Conservation (phyloP, 192 early-diverging fungal genomes). For the Lunasporangiospora selenospora region DNA sequence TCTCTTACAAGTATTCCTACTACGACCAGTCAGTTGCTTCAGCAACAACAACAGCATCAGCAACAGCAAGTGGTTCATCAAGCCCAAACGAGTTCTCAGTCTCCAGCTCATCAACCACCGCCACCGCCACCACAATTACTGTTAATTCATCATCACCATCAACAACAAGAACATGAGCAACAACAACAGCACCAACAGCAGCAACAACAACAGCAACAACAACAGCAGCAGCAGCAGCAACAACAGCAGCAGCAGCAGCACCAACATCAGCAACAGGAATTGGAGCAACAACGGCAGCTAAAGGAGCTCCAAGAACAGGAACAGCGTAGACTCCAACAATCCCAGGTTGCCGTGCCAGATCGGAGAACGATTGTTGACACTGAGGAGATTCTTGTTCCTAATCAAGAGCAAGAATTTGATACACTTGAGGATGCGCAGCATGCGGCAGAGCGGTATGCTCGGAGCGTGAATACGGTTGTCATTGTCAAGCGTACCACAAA, state of each 20-base stretch:
- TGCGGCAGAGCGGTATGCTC: constrained; percentile 33
- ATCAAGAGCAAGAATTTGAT: constrained; percentile 28
- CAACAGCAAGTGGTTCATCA: constrained; percentile 1
- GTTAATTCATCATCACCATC: not conserved
- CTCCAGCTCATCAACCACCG: too few relatives aligned
- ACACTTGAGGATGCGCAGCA: constrained; percentile 25
- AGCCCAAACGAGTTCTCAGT: too few relatives aligned
- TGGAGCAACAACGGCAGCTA: not conserved
- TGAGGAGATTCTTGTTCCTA: constrained; percentile 18
- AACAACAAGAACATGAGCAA: too few relatives aligned
- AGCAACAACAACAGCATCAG: constrained; percentile 19
- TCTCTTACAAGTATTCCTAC: constrained; percentile 1
- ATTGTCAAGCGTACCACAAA: constrained; percentile 45
- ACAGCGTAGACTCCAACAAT: not conserved
- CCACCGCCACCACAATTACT: too few relatives aligned
- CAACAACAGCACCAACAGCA: not conserved
- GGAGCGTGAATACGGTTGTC: constrained; percentile 28
- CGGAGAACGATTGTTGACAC: too few relatives aligned
- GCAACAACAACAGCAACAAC: not conserved
- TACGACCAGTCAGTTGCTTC: constrained; percentile 17
- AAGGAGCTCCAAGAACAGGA: not conserved
- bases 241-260: constrained; percentile 6
- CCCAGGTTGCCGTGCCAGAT: too few relatives aligned
- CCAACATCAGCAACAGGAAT: not conserved
- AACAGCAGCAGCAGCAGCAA: constrained; percentile 2